Percentiles rank a stretch among this genome's conserved stretches.
These are phyloP conservation scores for Hypoxylon lenormandii DNA, from an alignment of 495 filamentous ascomycete genomes.

Conservation along the genomic window DNA sequence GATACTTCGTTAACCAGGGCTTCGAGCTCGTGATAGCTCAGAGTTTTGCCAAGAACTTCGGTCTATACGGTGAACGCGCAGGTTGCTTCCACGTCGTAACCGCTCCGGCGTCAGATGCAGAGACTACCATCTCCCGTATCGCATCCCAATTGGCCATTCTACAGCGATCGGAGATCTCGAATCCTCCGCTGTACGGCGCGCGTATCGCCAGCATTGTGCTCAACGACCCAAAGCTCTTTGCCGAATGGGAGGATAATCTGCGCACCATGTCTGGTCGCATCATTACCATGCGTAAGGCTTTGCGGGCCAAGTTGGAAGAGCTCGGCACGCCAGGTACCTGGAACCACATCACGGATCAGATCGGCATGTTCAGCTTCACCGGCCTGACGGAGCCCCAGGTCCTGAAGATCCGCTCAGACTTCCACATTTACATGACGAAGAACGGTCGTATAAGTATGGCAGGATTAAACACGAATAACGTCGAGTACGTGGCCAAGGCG, in stretches of 20 bases:
- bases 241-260: slow-evolving; percentile 94
- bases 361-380: slow-evolving; percentile 99
- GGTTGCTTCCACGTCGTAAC: slow-evolving; percentile 97
- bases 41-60: slow-evolving; percentile 99
- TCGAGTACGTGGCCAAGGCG: slow-evolving; percentile 91
- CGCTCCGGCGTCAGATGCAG: slow-evolving; percentile 73
- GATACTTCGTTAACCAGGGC: slow-evolving; percentile 91
- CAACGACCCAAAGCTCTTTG: slow-evolving; percentile 84
- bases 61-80: slow-evolving; percentile 94
- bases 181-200: slow-evolving; percentile 93
- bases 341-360: slow-evolving; percentile 98
- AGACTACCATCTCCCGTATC: slow-evolving; percentile 72
- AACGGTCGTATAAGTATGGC: slow-evolving; percentile 98
- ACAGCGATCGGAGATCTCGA: slow-evolving; percentile 96
- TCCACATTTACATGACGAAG: slow-evolving; percentile 98
- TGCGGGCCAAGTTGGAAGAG: slow-evolving; percentile 81
- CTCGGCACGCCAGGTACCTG: slow-evolving; percentile 87
- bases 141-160: slow-evolving; percentile 91
- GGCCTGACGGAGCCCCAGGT: slow-evolving; percentile 89
- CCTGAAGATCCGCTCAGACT: slow-evolving; percentile 78
- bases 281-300: slow-evolving; percentile 81
- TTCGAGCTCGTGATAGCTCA: slow-evolving; percentile 97
- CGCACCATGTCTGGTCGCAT: slow-evolving; percentile 94
- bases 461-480: slow-evolving; percentile 87
- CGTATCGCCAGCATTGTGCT: slow-evolving; percentile 84